A percentile compares a stretch with the other conserved stretches of the same genome.
Evolutionary conservation across 2,329 filamentous ascomycete species (phyloP).

Genomic region (Pseudogymnoascus sp.): DNA sequence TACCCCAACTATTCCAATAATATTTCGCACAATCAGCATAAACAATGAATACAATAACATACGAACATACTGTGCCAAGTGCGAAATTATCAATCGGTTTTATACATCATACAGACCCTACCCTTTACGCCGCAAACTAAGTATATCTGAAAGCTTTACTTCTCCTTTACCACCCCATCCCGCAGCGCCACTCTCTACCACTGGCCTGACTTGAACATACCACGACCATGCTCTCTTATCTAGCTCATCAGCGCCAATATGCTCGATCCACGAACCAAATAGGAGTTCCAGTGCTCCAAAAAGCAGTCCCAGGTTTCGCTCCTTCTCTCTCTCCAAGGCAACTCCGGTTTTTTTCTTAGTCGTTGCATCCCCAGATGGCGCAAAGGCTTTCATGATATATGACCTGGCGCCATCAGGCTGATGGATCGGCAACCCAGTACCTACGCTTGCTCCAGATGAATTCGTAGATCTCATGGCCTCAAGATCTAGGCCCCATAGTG

Average conservation of each 20-base stretch:
- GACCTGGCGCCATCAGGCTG: slow-evolving; percentile 61
- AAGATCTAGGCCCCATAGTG: slow-evolving; percentile 54
- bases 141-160: slow-evolving; percentile 59
- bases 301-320: slow-evolving; percentile 61
- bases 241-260: slow-evolving; percentile 57
- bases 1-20: not conserved
- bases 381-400: slow-evolving; percentile 55
- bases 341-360: slow-evolving; percentile 48
- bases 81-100: not conserved
- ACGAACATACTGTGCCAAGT: not conserved
- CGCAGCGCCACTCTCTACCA: slow-evolving; percentile 63
- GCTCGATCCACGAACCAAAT: slow-evolving; percentile 66
- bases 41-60: not conserved
- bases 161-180: slow-evolving; percentile 80
- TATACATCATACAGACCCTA: not conserved
- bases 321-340: slow-evolving; percentile 52
- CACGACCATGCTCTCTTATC: slow-evolving; percentile 73
- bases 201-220: slow-evolving; percentile 71
- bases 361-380: slow-evolving; percentile 26
- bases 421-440: slow-evolving; percentile 62
- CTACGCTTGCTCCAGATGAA: slow-evolving; percentile 28
- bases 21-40: not conserved
- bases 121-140: slow-evolving; percentile 46
- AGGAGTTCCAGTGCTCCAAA: slow-evolving; percentile 65
- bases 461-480: slow-evolving; percentile 36